These are phyloP conservation scores for Alternaria sp. DNA, from an alignment of 2,329 filamentous ascomycete species.

Conservation along the genomic window DNA sequence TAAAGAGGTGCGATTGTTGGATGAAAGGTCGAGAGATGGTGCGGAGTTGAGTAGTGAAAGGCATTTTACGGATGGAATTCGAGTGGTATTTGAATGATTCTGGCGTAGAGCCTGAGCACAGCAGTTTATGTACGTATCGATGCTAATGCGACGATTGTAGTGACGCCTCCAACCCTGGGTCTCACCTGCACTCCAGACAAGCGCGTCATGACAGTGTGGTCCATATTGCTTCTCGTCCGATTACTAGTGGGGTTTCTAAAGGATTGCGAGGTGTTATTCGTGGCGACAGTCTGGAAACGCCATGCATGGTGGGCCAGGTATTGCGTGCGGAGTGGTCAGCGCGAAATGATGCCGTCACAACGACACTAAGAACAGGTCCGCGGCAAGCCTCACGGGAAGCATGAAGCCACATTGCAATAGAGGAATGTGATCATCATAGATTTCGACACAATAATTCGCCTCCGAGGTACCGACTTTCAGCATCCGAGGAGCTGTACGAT, in stretches of 20 bases:
- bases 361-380: slow-evolving; percentile 2
- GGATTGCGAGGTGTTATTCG: neutral
- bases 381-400: neutral
- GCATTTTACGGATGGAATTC: slow-evolving; percentile 20
- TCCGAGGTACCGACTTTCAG: neutral
- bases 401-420: slow-evolving; percentile 3
- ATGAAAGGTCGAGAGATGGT: slow-evolving; percentile 30
- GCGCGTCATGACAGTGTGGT: slow-evolving; percentile 10
- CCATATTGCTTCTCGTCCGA: neutral
- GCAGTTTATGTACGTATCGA: slow-evolving; percentile 16
- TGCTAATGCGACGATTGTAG: slow-evolving; percentile 2
- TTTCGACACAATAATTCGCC: neutral
- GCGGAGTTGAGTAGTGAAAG: slow-evolving; percentile 31
- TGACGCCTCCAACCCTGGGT: slow-evolving; percentile 1
- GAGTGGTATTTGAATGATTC: slow-evolving; percentile 11
- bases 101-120: neutral
- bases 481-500: slow-evolving; percentile 3
- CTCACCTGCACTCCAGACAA: neutral
- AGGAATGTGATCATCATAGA: neutral
- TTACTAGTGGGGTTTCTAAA: neutral
- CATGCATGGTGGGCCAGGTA: neutral
- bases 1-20: slow-evolving; percentile 24
- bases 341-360: slow-evolving; percentile 2
- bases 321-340: slow-evolving; percentile 3
- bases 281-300: neutral